phyloP scores from a whole-genome alignment of 2,329 filamentous ascomycete species.

The Aspergillus cejpii region DNA sequence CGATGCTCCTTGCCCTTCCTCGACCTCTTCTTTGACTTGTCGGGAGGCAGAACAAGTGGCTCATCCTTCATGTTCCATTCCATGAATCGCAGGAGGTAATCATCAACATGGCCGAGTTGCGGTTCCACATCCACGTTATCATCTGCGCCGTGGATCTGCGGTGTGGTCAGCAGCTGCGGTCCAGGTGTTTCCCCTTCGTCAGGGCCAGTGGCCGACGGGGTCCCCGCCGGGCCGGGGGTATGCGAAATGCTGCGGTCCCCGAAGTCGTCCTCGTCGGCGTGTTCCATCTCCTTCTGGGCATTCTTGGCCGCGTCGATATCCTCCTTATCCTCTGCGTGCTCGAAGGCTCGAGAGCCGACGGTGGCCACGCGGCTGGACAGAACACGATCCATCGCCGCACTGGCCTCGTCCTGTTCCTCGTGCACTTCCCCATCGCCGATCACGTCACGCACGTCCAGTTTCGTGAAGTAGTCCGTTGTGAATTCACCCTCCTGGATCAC shows the following conservation, averaged over 20 bases:
- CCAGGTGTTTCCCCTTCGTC: slow-evolving; percentile 24
- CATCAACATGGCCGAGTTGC: slow-evolving; percentile 59
- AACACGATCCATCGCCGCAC: slow-evolving; percentile 78
- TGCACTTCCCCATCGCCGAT: slow-evolving; percentile 51
- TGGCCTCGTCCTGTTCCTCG: slow-evolving; percentile 65
- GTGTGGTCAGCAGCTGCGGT: slow-evolving; percentile 10
- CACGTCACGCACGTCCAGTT: slow-evolving; percentile 62
- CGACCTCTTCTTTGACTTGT: slow-evolving; percentile 45
- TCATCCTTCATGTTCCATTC: slow-evolving; percentile 49
- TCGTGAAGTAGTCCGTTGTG: slow-evolving; percentile 92
- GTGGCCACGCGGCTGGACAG: slow-evolving; percentile 59
- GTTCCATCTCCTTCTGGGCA: slow-evolving; percentile 78
- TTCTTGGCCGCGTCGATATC: slow-evolving; percentile 81
- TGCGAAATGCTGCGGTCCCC: slow-evolving; percentile 52
- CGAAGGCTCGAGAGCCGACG: slow-evolving; percentile 65
- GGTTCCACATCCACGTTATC: slow-evolving; percentile 36
- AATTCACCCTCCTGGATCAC: slow-evolving; percentile 98
- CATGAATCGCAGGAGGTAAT: slow-evolving; percentile 68
- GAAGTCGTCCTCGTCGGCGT: slow-evolving; percentile 80
- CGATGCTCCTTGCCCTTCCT: slow-evolving; percentile 45
- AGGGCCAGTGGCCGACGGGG: slow-evolving; percentile 34
- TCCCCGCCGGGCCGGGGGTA: slow-evolving; percentile 28
- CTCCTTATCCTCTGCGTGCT: slow-evolving; percentile 85
- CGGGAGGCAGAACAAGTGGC: slow-evolving; percentile 43
- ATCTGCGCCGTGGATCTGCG: slow-evolving; percentile 19